Percentiles rank a stretch among this genome's conserved stretches.
phyloP scores from a whole-genome alignment of 768 basidiomycete genomes.

The Boletus reticuloceps region DNA sequence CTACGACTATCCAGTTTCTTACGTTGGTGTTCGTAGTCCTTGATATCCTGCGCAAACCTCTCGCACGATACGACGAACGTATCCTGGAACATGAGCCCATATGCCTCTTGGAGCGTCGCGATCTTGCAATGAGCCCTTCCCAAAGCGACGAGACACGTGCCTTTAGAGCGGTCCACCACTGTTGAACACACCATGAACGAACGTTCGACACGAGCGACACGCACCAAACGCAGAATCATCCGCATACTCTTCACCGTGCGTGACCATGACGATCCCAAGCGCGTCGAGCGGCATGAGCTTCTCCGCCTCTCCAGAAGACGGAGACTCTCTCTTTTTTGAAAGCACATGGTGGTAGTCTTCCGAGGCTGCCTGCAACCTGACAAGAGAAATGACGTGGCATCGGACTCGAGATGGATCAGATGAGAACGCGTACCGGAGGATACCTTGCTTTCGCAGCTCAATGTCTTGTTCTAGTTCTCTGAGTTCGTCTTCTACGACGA shows the following conservation, averaged over 20 bases:
- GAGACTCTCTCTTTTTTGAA: constrained; percentile 75
- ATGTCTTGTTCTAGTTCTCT: constrained; percentile 80
- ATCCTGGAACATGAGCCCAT: constrained; percentile 67
- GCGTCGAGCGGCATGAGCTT: constrained; percentile 77
- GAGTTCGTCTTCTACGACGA: constrained; percentile 70
- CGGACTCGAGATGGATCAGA: not conserved
- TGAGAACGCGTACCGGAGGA: constrained; percentile 54
- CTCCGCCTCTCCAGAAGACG: constrained; percentile 56
- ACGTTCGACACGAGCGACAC: constrained; percentile 14
- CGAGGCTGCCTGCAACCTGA: constrained; percentile 70
- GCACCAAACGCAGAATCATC: constrained; percentile 71
- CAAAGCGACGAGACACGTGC: constrained; percentile 66
- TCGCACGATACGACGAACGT: constrained; percentile 69
- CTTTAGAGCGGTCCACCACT: constrained; percentile 34
- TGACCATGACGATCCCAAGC: constrained; percentile 83
- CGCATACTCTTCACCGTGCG: constrained; percentile 80
- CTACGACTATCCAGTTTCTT: constrained; percentile 88
- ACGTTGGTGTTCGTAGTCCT: constrained; percentile 74
- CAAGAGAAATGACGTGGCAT: not conserved
- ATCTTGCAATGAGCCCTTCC: constrained; percentile 85
- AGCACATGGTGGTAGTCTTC: constrained; percentile 66
- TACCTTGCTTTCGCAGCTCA: constrained; percentile 72
- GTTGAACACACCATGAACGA: not conserved
- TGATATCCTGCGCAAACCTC: constrained; percentile 68
- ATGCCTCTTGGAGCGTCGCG: constrained; percentile 82